Base-by-base conservation (phyloP, 805 yeast genomes). In the Wickerhamia fluorescens region DNA sequence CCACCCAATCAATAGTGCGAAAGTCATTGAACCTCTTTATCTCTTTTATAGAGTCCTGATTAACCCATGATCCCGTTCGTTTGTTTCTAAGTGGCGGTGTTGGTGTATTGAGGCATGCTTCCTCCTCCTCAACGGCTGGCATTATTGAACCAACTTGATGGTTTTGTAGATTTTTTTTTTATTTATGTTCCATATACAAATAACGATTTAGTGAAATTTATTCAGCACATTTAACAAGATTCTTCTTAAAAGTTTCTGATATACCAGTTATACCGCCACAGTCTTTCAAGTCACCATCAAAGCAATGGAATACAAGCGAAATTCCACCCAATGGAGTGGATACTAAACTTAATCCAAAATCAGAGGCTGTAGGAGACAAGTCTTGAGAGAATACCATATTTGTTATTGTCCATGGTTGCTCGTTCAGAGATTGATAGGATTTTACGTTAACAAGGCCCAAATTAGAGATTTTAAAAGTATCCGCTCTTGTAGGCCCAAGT, bases 1-100 rank as follows among this genome's bases (percentile, higher is more conserved):
- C 72, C 10, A 77, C 61, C 83, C 86, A 77, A 42, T 82, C 89
- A 3, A 80, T 67, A 3, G 89, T 81, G 11, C 56, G 55, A 45
- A 78, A 82, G 24, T 73, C 73, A 24, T 73, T 68, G 44, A 78
- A 82, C 28, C 73, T 53, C 31, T 65, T 66, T 11, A 67, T 65
- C 25, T 63, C 62, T 14, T 48, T 44, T 12, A 64, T 45, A 5
- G 37, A 30, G 9, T 53, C 55, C 31, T 63, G 69, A 30, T 56
- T 44, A 24, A 53, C 39, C 68, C 68, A 63, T 18, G 47, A 40
- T 1, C 69, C 68, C 1, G 62, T 56, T 9, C 32, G 35, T 24
- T 49, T 20, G 18, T 20, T 27, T 15, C 29, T 23, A 14, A 27
- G 23, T 18, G 24, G 9, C 18, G 24, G 14, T 13, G 7, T n/a